Percentiles rank a stretch among this genome's conserved stretches.
These are phyloP conservation scores for Farysia itapuensis DNA, from an alignment of 1,284 basidiomycete species.

Conservation along the genomic window DNA sequence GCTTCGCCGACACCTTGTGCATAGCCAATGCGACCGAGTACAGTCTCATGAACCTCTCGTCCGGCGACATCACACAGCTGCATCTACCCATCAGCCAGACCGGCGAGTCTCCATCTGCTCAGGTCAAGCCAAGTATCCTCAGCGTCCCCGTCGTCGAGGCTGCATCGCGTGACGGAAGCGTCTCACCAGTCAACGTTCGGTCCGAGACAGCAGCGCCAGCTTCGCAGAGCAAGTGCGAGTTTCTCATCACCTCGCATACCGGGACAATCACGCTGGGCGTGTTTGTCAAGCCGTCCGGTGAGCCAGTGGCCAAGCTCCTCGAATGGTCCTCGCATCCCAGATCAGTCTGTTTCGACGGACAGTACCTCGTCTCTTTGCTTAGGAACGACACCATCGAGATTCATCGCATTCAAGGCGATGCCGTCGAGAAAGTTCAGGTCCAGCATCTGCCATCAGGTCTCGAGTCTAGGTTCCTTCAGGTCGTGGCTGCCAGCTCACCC, in stretches of 20 bases:
- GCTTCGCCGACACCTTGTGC: conserved; percentile 49
- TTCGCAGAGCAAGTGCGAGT: conserved; percentile 30
- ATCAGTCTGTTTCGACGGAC: conserved; percentile 37
- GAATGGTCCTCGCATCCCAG: conserved; percentile 58
- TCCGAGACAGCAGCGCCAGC: neutral
- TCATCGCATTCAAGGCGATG: conserved; percentile 28
- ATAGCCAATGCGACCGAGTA: conserved; percentile 53
- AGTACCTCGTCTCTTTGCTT: conserved; percentile 45
- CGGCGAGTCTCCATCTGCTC: conserved; percentile 44
- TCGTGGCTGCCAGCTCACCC: conserved; percentile 1
- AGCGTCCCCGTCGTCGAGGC: conserved; percentile 14
- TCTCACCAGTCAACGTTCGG: conserved; percentile 6
- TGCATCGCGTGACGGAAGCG: conserved; percentile 4
- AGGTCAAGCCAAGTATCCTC: conserved; percentile 50
- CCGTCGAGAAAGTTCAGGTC: conserved; percentile 29
- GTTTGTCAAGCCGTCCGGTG: conserved; percentile 51
- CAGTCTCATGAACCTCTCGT: conserved; percentile 46
- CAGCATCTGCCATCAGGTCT: conserved; percentile 34
- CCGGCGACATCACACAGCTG: conserved; percentile 36
- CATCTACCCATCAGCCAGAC: conserved; percentile 57
- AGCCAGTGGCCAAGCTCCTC: conserved; percentile 52
- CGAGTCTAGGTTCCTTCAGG: conserved; percentile 45
- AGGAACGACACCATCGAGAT: conserved; percentile 53
- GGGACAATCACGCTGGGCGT: conserved; percentile 51
- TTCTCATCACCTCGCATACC: conserved; percentile 55